A percentile compares a stretch with the other conserved stretches of the same genome.
Evolutionary conservation across 2,329 filamentous ascomycete genomes (phyloP).

Genomic region (Microascus cirrosus): DNA sequence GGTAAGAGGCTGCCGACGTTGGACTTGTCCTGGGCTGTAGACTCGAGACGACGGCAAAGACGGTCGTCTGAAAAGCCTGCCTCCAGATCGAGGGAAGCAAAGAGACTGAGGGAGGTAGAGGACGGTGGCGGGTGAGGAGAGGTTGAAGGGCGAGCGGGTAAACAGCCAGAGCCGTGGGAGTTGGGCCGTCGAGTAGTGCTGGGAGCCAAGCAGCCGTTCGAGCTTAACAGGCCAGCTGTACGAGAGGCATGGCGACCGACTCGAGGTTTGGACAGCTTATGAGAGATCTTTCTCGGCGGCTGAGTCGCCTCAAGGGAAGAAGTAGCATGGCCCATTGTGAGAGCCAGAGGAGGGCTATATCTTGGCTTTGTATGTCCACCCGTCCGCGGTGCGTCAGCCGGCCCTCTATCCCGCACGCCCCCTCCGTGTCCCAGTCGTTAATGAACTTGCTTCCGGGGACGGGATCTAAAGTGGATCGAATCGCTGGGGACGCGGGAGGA

Average conservation of each 20-base stretch:
- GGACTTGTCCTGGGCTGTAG: neutral
- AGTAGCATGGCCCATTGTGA: constrained; percentile 37
- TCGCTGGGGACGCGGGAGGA: neutral
- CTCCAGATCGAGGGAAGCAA: neutral
- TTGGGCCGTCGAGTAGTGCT: constrained; percentile 13
- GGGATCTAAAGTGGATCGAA: neutral
- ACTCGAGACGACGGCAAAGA: neutral
- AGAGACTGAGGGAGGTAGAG: neutral
- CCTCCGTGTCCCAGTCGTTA: neutral
- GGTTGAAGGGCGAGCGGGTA: neutral
- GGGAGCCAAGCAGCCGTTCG: constrained; percentile 16
- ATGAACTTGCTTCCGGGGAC: neutral
- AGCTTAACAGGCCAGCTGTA: constrained; percentile 28
- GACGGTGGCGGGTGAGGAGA: neutral
- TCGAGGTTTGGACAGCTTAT: constrained; percentile 41
- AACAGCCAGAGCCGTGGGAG: constrained; percentile 7
- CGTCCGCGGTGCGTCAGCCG: neutral
- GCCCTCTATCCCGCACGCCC: neutral
- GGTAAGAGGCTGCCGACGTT: neutral
- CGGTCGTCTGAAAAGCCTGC: neutral
- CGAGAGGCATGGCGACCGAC: constrained; percentile 23
- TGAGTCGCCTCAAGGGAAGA: constrained; percentile 24
- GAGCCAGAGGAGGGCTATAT: constrained; percentile 2
- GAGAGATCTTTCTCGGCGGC: constrained; percentile 24
- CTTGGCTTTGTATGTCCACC: constrained; percentile 3